A percentile compares a stretch with the other conserved stretches of the same genome.
Conservation (phyloP, 352 stramenopile species). For the Hyphochytrium catenoides region DNA sequence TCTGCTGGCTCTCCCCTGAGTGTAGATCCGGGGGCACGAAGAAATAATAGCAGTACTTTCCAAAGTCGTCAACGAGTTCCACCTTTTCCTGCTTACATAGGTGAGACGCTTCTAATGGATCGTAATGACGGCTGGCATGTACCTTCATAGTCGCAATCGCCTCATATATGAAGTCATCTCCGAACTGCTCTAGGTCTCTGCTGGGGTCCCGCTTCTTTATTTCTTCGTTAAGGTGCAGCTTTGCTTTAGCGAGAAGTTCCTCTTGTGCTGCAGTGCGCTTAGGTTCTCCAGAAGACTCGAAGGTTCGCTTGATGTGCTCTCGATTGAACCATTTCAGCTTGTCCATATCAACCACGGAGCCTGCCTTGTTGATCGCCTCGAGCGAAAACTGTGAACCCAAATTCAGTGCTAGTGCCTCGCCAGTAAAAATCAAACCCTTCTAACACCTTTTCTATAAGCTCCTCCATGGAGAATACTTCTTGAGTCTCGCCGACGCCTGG, state of each 20-base stretch:
- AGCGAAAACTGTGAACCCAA: slow-evolving; percentile 30
- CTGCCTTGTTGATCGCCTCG: slow-evolving; percentile 59
- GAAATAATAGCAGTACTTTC: slow-evolving; percentile 38
- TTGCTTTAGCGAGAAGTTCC: slow-evolving; percentile 23
- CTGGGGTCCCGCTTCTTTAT: slow-evolving; percentile 10
- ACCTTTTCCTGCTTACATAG: slow-evolving; percentile 27
- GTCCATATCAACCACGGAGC: slow-evolving; percentile 59
- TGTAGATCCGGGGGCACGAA: slow-evolving; percentile 27
- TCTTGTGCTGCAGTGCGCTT: slow-evolving; percentile 15
- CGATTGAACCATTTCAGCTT: slow-evolving; percentile 66
- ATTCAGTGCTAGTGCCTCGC: neutral
- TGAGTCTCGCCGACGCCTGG: slow-evolving; percentile 78
- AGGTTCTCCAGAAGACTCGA: slow-evolving; percentile 22
- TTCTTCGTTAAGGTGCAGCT: slow-evolving; percentile 26
- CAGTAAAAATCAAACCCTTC: neutral
- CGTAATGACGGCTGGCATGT: neutral
- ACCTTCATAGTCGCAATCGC: slow-evolving; percentile 60
- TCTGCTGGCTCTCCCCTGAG: slow-evolving; percentile 19
- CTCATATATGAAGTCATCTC: slow-evolving; percentile 34
- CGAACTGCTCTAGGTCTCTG: slow-evolving; percentile 20
- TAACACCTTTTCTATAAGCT: slow-evolving; percentile 44
- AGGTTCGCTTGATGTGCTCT: slow-evolving; percentile 47
- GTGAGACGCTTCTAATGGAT: neutral
- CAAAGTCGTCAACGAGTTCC: slow-evolving; percentile 43
- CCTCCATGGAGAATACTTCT: slow-evolving; percentile 83